phyloP scores from a whole-genome alignment of 192 early-diverging fungal genomes.

The Radiomyces spectabilis region DNA sequence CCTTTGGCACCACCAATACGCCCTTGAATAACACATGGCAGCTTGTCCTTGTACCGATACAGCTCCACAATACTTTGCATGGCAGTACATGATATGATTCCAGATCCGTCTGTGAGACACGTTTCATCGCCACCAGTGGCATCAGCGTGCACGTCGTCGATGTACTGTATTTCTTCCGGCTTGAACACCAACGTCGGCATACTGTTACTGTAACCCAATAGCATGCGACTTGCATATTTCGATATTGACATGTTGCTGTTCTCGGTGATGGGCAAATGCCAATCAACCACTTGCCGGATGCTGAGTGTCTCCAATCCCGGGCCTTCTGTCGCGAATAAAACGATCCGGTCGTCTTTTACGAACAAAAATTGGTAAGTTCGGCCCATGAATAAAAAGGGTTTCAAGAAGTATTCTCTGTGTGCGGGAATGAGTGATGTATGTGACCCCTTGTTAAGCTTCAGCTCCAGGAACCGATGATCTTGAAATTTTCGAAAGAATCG shows the following conservation, averaged over 20 bases:
- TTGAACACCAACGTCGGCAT: slow-evolving; percentile 14
- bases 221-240: slow-evolving; percentile 24
- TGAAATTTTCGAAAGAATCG: slow-evolving; percentile 24
- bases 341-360: slow-evolving; percentile 13
- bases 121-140: background rate
- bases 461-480: slow-evolving; percentile 16
- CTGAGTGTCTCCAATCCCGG: background rate
- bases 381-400: slow-evolving; percentile 15
- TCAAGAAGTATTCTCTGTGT: background rate
- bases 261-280: slow-evolving; percentile 18
- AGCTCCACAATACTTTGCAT: slow-evolving; percentile 19
- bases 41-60: slow-evolving; percentile 1
- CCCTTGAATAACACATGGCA: slow-evolving; percentile 27
- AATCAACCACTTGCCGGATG: slow-evolving; percentile 19
- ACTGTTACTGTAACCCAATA: slow-evolving; percentile 26
- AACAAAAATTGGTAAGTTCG: slow-evolving; percentile 23
- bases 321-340: slow-evolving; percentile 28
- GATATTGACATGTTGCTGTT: slow-evolving; percentile 14
- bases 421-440: background rate
- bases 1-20: slow-evolving; percentile 33
- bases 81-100: slow-evolving; percentile 18
- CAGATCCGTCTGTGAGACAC: slow-evolving; percentile 35
- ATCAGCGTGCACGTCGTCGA: slow-evolving; percentile 12
- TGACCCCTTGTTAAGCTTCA: slow-evolving; percentile 4
- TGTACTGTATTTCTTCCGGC: slow-evolving; percentile 8